Conservation (phyloP, 208 protist species). For the Endotrypanum monterogeii region DNA sequence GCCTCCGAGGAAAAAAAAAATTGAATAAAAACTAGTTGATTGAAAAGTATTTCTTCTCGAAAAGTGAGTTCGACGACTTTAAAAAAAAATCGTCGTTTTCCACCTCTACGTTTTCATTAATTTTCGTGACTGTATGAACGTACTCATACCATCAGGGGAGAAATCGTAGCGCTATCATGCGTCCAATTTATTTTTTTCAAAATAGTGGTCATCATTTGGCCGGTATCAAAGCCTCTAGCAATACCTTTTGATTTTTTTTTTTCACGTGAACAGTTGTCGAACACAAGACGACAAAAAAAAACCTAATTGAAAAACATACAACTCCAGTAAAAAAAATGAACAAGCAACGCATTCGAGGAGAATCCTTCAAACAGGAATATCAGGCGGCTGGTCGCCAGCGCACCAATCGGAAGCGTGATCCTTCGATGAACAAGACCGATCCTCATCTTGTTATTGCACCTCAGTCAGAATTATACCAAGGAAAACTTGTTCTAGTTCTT, state of each 20-base stretch:
- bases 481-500: conserved; percentile 87
- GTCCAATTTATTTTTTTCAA: not conserved
- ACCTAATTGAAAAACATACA: not conserved
- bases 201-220: not conserved
- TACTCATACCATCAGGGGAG: not conserved
- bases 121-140: not conserved
- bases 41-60: not conserved
- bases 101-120: not conserved
- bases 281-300: not conserved
- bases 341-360: conserved; percentile 84
- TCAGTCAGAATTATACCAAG: conserved; percentile 72
- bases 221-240: too few relatives aligned
- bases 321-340: conserved; percentile 17
- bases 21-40: not conserved
- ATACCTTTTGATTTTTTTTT: too few relatives aligned
- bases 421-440: conserved; percentile 90
- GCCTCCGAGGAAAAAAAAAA: conserved; percentile 16
- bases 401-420: conserved; percentile 74
- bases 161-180: not conserved
- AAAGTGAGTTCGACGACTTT: not conserved
- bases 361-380: conserved; percentile 94
- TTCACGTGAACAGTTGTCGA: not conserved
- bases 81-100: not conserved
- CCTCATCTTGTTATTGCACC: conserved; percentile 76
- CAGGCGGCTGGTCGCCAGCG: conserved; percentile 69